These are phyloP conservation scores for Camelina sativa DNA, from an alignment of 345 rosid species.

Conservation along the genomic window DNA sequence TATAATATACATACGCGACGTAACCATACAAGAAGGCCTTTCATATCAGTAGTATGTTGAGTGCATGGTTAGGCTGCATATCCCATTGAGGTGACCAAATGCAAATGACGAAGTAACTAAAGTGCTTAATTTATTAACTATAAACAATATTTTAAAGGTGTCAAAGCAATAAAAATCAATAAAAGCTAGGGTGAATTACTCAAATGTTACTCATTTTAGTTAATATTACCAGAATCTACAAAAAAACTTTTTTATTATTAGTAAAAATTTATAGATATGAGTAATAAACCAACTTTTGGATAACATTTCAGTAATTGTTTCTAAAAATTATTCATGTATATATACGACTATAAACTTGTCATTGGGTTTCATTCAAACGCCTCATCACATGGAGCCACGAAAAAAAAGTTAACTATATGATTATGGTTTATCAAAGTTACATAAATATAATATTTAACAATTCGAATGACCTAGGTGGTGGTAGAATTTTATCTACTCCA, in stretches of 20 bases:
- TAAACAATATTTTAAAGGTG: neutral
- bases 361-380: neutral
- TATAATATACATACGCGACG: neutral
- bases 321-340: no score
- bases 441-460: neutral
- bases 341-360: neutral
- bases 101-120: neutral
- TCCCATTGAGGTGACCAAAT: conserved; percentile 13
- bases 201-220: no score
- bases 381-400: neutral
- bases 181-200: no score
- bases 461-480: conserved; percentile 12
- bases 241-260: no score
- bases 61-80: conserved; percentile 22
- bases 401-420: neutral
- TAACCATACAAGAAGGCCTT: conserved; percentile 9
- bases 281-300: no score
- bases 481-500: conserved; percentile 14
- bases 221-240: no score
- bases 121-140: neutral
- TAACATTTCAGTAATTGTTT: no score
- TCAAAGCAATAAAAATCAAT: neutral
- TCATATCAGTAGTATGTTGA: neutral
- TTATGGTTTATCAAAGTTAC: neutral
- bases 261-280: no score